phyloP scores from a whole-genome alignment of 345 rosid genomes.

The Bruguiera sexangula region DNA sequence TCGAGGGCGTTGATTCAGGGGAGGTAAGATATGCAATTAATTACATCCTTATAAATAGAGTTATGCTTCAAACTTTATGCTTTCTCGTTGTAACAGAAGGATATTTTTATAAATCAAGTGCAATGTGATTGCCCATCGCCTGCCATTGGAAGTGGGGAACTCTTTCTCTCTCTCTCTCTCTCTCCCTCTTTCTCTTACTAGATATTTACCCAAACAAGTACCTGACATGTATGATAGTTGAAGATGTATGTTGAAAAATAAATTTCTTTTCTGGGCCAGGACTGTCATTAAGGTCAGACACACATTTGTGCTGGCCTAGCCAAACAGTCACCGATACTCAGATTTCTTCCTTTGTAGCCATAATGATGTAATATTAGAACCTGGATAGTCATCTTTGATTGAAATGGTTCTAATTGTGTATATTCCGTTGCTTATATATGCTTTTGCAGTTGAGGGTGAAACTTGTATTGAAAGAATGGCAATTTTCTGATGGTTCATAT shows the following conservation, averaged over 20 bases:
- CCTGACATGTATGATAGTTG: background rate
- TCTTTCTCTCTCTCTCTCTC: too few species aligned
- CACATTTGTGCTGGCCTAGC: background rate
- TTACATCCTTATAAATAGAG: too few species aligned
- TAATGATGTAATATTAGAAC: conserved; percentile 3
- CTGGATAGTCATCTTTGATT: background rate
- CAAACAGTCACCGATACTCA: background rate
- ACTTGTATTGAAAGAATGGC: conserved; percentile 92
- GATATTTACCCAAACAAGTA: too few species aligned
- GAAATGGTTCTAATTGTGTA: background rate
- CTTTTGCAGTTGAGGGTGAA: conserved; percentile 63
- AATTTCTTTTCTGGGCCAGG: background rate
- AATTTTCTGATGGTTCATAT: conserved; percentile 86
- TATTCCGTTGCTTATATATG: background rate
- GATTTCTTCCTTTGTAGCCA: background rate
- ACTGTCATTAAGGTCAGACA: background rate
- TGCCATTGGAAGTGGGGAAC: too few species aligned
- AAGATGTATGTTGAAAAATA: background rate
- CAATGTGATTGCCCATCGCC: too few species aligned
- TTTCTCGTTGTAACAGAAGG: too few species aligned
- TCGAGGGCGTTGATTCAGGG: conserved; percentile 68
- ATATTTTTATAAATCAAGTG: too few species aligned
- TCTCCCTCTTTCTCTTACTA: too few species aligned
- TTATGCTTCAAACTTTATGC: too few species aligned
- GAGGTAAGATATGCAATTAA: conserved; percentile 49